Conservation (phyloP, 805 yeast species). For the Cyberlindnera xylosilytica region DNA sequence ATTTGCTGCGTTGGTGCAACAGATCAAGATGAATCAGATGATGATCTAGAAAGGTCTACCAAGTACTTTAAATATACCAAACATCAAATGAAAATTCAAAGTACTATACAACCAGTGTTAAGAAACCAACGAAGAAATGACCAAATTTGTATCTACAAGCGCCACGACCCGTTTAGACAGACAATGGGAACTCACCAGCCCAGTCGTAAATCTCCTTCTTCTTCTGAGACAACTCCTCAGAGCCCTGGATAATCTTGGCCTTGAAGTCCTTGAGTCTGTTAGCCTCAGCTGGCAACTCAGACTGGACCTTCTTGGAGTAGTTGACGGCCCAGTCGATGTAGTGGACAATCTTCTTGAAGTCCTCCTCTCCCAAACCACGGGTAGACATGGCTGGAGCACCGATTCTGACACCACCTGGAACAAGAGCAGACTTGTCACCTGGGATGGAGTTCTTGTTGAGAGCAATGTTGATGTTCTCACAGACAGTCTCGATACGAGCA, state of each 20-base stretch:
- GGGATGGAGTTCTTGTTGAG: constrained; percentile 96
- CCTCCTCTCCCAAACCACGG: constrained; percentile 89
- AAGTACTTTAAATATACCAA: too few species aligned
- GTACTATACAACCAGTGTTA: constrained; percentile 1
- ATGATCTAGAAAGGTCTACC: too few species aligned
- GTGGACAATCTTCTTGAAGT: constrained; percentile 74
- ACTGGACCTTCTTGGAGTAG: constrained; percentile 74
- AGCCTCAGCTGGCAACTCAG: constrained; percentile 81
- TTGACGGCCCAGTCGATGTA: constrained; percentile 79
- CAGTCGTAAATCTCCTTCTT: constrained; percentile 81
- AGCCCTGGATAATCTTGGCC: constrained; percentile 68
- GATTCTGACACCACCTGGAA: constrained; percentile 94
- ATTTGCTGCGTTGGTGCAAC: too few species aligned
- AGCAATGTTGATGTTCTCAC: constrained; percentile 89
- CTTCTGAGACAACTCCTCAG: constrained; percentile 61
- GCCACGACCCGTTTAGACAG: constrained; percentile 37
- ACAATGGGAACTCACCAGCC: constrained; percentile 85
- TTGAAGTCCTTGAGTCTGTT: constrained; percentile 96
- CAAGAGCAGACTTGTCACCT: constrained; percentile 92
- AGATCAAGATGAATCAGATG: too few species aligned
- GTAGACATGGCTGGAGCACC: constrained; percentile 99
- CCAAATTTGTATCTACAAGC: neutral
- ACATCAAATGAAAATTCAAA: too few species aligned
- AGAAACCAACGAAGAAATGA: neutral
- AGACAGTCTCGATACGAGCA: constrained; percentile 88